Percentiles rank a stretch among this genome's conserved stretches.
Conservation (phyloP, 2,329 filamentous ascomycete genomes). For the Aspergillus sp. region DNA sequence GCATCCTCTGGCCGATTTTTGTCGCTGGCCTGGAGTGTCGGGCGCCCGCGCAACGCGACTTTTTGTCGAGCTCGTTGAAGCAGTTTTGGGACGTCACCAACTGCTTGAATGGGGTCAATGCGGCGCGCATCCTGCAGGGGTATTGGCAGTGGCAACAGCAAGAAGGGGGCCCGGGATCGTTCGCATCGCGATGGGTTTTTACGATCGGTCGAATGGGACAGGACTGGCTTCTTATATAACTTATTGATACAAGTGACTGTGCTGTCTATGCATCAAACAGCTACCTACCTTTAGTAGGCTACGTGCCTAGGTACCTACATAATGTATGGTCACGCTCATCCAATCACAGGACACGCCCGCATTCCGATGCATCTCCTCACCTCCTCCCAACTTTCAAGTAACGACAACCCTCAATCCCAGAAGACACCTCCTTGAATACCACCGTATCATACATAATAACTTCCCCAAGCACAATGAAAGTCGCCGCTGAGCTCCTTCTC, state of each 20-base stretch:
- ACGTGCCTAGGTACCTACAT: not conserved
- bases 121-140: constrained; percentile 25
- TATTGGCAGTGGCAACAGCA: constrained; percentile 23
- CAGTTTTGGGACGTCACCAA: constrained; percentile 30
- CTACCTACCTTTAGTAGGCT: not conserved
- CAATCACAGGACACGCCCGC: not conserved
- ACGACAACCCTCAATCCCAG: not conserved
- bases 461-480: constrained; percentile 23
- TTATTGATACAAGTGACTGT: not conserved
- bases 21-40: constrained; percentile 32
- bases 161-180: not conserved
- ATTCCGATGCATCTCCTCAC: not conserved
- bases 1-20: constrained; percentile 35
- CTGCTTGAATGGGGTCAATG: constrained; percentile 34
- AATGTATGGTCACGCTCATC: not conserved
- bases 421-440: not conserved
- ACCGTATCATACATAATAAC: not conserved
- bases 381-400: not conserved
- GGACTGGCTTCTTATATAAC: constrained; percentile 32
- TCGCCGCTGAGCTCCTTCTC: constrained; percentile 33
- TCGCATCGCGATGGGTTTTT: constrained; percentile 28
- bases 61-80: constrained; percentile 24
- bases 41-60: constrained; percentile 20
- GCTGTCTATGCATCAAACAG: not conserved
- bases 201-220: constrained; percentile 25